Evolutionary conservation across 2,329 filamentous ascomycete species (phyloP).

Genomic region (Nannizzia gypsea): DNA sequence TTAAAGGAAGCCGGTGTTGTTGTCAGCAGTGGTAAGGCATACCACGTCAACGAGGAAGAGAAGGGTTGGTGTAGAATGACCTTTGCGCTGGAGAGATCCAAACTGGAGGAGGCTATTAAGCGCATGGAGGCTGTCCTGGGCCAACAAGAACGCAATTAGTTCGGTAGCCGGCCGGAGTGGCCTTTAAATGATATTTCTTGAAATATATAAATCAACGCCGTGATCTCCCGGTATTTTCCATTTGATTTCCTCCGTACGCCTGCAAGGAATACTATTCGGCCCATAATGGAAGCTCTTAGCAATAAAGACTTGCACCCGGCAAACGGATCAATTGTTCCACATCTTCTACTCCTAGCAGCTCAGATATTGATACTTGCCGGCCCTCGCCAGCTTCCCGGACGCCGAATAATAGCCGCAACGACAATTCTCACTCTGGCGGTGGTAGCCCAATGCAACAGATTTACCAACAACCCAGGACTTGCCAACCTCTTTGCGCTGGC

Average conservation of each 20-base stretch:
- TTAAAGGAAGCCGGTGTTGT: conserved; percentile 1
- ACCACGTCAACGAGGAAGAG: conserved; percentile 1
- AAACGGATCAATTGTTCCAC: neutral
- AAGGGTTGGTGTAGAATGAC: neutral
- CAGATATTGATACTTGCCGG: neutral
- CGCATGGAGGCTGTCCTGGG: neutral
- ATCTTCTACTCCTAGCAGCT: neutral
- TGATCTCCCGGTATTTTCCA: neutral
- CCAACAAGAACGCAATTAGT: neutral
- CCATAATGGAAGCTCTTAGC: neutral
- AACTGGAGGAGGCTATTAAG: neutral
- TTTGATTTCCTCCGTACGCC: neutral
- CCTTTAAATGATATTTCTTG: neutral
- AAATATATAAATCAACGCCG: neutral
- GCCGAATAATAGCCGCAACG: neutral
- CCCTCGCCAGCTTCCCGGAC: neutral
- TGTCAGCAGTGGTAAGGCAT: neutral
- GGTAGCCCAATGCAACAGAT: neutral
- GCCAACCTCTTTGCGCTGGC: neutral
- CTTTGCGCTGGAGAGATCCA: neutral
- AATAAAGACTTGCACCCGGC: neutral
- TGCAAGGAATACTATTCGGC: neutral
- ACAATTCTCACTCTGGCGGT: neutral
- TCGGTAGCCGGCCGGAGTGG: neutral
- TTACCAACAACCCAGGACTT: neutral